phyloP scores from a whole-genome alignment of 352 stramenopile species.

The Phytophthora boehmeriae region DNA sequence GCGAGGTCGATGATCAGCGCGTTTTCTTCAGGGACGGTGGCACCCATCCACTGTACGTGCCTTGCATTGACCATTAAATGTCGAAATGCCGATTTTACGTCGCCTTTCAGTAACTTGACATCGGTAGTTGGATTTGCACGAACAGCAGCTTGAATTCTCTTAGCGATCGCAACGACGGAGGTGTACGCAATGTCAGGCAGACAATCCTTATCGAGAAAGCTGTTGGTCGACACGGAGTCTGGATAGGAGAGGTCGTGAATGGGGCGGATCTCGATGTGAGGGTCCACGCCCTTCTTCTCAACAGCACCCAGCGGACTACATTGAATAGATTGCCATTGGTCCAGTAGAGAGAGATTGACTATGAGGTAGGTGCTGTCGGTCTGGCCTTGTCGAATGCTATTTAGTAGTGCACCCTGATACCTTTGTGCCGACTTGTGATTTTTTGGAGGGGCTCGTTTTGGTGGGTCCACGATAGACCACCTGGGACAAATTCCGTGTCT shows the following conservation, averaged over 20 bases:
- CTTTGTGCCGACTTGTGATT: too few relatives aligned
- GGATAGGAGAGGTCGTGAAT: slow-evolving; percentile 21
- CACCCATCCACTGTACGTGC: slow-evolving; percentile 18
- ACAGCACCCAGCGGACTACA: too few relatives aligned
- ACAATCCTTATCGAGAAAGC: neutral
- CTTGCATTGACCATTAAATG: slow-evolving; percentile 9
- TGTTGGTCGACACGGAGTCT: slow-evolving; percentile 10
- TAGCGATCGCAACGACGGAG: slow-evolving; percentile 5
- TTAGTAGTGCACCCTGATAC: too few relatives aligned
- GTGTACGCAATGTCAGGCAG: slow-evolving; percentile 9
- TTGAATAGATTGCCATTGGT: too few relatives aligned
- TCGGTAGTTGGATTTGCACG: neutral
- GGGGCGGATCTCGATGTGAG: neutral
- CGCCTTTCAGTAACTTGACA: slow-evolving; percentile 25
- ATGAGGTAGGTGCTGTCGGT: too few relatives aligned
- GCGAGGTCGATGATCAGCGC: slow-evolving; percentile 17
- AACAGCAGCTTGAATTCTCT: slow-evolving; percentile 10
- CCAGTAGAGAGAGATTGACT: too few relatives aligned
- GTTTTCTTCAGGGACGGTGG: slow-evolving; percentile 9
- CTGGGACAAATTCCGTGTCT: too few relatives aligned
- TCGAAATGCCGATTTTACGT: slow-evolving; percentile 26
- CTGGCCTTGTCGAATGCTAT: too few relatives aligned
- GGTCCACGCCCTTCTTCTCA: too few relatives aligned
- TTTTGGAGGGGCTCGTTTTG: too few relatives aligned
- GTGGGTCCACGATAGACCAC: too few relatives aligned